Evolutionary conservation across 208 protist genomes (phyloP).

Genomic region (Leishmania tarentolae): DNA sequence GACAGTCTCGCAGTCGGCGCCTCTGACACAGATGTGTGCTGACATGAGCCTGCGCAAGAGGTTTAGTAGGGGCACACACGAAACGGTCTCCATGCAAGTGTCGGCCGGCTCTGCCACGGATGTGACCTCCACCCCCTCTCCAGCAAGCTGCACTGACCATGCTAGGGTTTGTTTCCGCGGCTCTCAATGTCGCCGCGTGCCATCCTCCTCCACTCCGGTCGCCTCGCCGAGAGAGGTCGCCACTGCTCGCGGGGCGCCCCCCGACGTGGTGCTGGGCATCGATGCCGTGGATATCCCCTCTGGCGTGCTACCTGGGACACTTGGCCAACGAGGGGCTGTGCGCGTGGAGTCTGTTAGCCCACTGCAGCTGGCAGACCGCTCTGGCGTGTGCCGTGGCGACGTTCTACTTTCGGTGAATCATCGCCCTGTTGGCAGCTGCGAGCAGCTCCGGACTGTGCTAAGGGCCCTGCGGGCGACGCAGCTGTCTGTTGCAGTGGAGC

Average conservation of each 20-base stretch:
- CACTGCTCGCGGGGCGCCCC: background rate
- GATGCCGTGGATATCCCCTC: conserved; percentile 50
- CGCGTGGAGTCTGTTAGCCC: conserved; percentile 43
- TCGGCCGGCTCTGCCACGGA: background rate
- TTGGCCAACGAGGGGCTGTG: conserved; percentile 44
- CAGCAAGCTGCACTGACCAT: background rate
- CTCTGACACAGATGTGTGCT: background rate
- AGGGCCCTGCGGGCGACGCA: conserved; percentile 14
- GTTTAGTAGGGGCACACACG: background rate
- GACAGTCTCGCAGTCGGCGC: conserved; percentile 4
- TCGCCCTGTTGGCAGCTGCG: conserved; percentile 34
- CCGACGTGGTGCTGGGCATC: conserved; percentile 37
- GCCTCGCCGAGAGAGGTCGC: background rate
- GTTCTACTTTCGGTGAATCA: conserved; percentile 36
- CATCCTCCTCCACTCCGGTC: background rate
- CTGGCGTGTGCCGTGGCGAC: conserved; percentile 49
- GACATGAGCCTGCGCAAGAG: background rate
- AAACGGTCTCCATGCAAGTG: background rate
- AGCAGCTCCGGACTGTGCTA: conserved; percentile 42
- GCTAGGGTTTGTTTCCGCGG: background rate
- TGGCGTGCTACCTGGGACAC: conserved; percentile 39
- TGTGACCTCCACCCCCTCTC: background rate
- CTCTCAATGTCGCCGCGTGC: background rate
- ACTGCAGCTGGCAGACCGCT: conserved; percentile 36
- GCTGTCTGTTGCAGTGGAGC: conserved; percentile 21